Evolutionary conservation across 345 rosid species (phyloP).

Genomic region (Clarkia xantiana): DNA sequence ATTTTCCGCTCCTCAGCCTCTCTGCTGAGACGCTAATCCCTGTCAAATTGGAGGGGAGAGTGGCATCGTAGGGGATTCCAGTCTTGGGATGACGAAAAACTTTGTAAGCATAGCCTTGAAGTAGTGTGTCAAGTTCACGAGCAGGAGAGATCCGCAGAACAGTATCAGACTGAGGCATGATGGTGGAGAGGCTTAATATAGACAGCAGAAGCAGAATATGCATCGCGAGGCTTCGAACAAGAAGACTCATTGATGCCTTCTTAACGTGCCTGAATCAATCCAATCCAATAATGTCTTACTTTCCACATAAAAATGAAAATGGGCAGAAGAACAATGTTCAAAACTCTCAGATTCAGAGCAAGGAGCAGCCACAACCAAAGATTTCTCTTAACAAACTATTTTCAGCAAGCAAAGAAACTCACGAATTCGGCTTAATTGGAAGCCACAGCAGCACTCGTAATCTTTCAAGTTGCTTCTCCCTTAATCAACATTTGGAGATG

Average conservation of each 20-base stretch:
- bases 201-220: constrained; percentile 17
- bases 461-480: too few species aligned
- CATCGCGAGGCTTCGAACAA: constrained; percentile 36
- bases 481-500: constrained; percentile 9
- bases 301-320: too few species aligned
- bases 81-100: constrained; percentile 56
- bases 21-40: constrained; percentile 57
- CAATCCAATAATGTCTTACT: too few species aligned
- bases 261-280: too few species aligned
- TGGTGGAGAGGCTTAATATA: constrained; percentile 13
- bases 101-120: constrained; percentile 65
- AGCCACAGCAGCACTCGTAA: too few species aligned
- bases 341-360: too few species aligned
- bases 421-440: too few species aligned
- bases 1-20: constrained; percentile 88
- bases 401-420: too few species aligned
- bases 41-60: constrained; percentile 43
- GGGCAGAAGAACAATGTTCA: too few species aligned
- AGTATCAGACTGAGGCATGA: constrained; percentile 21
- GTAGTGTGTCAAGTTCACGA: constrained; percentile 51
- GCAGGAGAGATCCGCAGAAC: constrained; percentile 11
- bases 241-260: constrained; percentile 58
- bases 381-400: too few species aligned
- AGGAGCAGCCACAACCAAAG: too few species aligned
- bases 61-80: constrained; percentile 46